Conservation (phyloP, 352 stramenopile genomes). For the Lagenidium sp. region DNA sequence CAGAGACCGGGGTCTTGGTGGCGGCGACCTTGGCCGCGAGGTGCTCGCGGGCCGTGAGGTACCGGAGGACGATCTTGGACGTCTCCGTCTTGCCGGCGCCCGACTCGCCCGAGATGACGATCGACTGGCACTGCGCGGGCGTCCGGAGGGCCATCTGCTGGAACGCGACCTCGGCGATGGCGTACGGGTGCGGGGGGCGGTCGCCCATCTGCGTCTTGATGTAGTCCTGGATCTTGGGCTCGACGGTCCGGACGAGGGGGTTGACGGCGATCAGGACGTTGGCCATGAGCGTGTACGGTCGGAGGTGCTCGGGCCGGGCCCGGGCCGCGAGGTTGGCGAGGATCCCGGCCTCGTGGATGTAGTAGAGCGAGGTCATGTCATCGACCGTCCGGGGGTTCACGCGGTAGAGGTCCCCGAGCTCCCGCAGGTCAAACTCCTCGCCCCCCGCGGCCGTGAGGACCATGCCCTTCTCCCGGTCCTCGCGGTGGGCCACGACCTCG, state of each 20-base stretch:
- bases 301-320: constrained; percentile 61
- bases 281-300: constrained; percentile 84
- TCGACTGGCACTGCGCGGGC: constrained; percentile 80
- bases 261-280: constrained; percentile 86
- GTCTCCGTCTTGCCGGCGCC: constrained; percentile 85
- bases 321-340: constrained; percentile 72
- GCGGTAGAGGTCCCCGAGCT: constrained; percentile 80
- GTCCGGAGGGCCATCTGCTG: constrained; percentile 81
- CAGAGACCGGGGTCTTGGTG: constrained; percentile 10
- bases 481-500: constrained; percentile 54
- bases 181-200: constrained; percentile 72
- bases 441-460: constrained; percentile 58
- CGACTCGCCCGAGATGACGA: constrained; percentile 83
- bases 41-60: constrained; percentile 78
- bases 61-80: constrained; percentile 85
- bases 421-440: constrained; percentile 67
- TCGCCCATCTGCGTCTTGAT: constrained; percentile 86
- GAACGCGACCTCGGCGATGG: constrained; percentile 82
- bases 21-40: constrained; percentile 28
- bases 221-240: constrained; percentile 82
- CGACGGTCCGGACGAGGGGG: constrained; percentile 67
- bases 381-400: constrained; percentile 82
- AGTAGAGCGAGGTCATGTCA: constrained; percentile 85
- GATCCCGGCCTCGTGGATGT: constrained; percentile 85
- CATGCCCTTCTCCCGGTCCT: constrained; percentile 53